Evolutionary conservation across 2,329 filamentous ascomycete species (phyloP).

Genomic region (Colletotrichum tamarilloi): DNA sequence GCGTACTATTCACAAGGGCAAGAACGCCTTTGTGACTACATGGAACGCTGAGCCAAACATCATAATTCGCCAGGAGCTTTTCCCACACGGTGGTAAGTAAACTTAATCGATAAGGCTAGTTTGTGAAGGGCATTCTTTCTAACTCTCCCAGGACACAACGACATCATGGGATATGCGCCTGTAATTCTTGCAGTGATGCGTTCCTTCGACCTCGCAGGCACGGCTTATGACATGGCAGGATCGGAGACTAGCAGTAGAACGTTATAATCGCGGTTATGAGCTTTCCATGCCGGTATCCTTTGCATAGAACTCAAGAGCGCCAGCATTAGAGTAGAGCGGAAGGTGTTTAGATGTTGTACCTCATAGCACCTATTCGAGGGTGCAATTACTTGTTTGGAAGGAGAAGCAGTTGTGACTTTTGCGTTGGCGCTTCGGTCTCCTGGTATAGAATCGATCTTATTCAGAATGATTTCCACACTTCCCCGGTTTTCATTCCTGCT

Average conservation of each 20-base stretch:
- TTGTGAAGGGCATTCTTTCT: constrained; percentile 1
- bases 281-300: background rate
- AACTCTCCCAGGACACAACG: constrained; percentile 70
- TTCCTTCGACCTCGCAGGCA: constrained; percentile 63
- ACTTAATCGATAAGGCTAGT: background rate
- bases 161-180: constrained; percentile 73
- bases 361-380: background rate
- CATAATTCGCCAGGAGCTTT: constrained; percentile 64
- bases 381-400: background rate
- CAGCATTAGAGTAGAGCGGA: background rate
- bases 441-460: background rate
- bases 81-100: constrained; percentile 64
- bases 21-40: constrained; percentile 60
- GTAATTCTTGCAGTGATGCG: constrained; percentile 73
- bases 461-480: accelerated
- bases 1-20: constrained; percentile 54
- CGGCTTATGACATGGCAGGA: constrained; percentile 31
- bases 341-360: background rate
- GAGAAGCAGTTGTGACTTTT: background rate
- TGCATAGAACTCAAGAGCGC: background rate
- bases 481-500: no score
- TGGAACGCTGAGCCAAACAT: constrained; percentile 58
- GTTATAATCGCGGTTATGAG: background rate
- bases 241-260: constrained; percentile 21
- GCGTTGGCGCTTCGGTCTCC: background rate